A percentile compares a stretch with the other conserved stretches of the same genome.
phyloP scores from a whole-genome alignment of 768 basidiomycete species.

The Mycena rebaudengoi region DNA sequence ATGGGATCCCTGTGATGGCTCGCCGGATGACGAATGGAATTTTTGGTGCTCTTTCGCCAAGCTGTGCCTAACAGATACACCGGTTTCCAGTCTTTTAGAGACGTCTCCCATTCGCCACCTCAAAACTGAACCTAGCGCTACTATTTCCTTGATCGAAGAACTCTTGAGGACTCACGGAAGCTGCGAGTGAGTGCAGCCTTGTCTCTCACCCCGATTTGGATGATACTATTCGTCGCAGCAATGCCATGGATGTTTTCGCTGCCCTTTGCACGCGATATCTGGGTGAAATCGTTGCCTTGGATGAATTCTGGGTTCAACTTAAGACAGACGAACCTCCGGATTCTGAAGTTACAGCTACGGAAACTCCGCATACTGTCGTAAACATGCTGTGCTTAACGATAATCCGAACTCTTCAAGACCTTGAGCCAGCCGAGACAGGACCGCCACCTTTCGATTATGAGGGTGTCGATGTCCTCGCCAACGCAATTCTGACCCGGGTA shows the following conservation, averaged over 20 bases:
- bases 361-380: background rate
- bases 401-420: background rate
- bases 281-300: background rate
- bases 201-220: background rate
- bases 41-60: slow-evolving; percentile 1
- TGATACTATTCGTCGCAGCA: background rate
- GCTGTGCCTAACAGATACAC: background rate
- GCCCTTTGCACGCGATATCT: background rate
- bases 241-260: background rate
- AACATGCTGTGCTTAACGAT: background rate
- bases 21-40: background rate
- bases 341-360: background rate
- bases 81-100: background rate
- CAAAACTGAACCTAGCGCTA: background rate
- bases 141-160: background rate
- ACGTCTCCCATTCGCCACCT: background rate
- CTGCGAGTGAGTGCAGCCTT: background rate
- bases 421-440: background rate
- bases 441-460: background rate
- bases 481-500: background rate
- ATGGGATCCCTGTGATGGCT: background rate
- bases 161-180: background rate
- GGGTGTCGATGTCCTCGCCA: background rate
- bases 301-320: background rate
- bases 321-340: background rate